These are phyloP conservation scores for Juglanconis oblonga DNA, from an alignment of 2,329 filamentous ascomycete genomes.

Conservation along the genomic window DNA sequence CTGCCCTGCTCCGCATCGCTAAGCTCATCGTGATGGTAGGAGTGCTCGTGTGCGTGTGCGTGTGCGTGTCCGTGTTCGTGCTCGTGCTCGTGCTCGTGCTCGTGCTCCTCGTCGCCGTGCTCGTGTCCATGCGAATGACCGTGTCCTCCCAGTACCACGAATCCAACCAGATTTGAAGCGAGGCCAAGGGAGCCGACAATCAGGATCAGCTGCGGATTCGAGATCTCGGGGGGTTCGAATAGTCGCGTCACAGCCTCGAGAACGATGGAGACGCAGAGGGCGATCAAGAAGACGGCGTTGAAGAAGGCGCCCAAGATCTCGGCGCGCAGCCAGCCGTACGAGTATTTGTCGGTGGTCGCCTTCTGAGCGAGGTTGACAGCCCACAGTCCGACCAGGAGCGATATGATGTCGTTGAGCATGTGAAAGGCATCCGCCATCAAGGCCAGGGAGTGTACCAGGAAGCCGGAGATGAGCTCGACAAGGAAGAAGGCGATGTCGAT, in stretches of 20 bases:
- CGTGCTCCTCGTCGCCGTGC: slow-evolving; percentile 52
- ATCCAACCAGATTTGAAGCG: slow-evolving; percentile 81
- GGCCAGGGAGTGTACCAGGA: slow-evolving; percentile 85
- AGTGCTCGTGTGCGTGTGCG: slow-evolving; percentile 35
- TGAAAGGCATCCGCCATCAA: slow-evolving; percentile 97
- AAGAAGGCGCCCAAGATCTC: slow-evolving; percentile 95
- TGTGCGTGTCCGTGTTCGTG: slow-evolving; percentile 42
- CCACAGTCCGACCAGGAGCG: slow-evolving; percentile 88
- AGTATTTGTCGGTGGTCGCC: slow-evolving; percentile 85
- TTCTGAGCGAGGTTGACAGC: slow-evolving; percentile 86
- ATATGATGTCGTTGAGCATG: slow-evolving; percentile 99
- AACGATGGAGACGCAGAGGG: slow-evolving; percentile 92
- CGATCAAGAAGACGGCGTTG: slow-evolving; percentile 96
- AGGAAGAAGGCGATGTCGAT: slow-evolving; percentile 91
- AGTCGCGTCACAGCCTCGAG: slow-evolving; percentile 92
- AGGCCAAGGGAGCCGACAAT: slow-evolving; percentile 86
- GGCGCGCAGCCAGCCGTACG: slow-evolving; percentile 95
- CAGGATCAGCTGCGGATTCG: slow-evolving; percentile 80
- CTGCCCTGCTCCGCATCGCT: slow-evolving; percentile 51
- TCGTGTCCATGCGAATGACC: slow-evolving; percentile 73
- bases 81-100: slow-evolving; percentile 46
- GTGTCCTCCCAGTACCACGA: slow-evolving; percentile 90
- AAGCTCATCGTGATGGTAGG: slow-evolving; percentile 31
- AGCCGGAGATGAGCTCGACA: slow-evolving; percentile 80
- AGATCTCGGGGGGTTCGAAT: slow-evolving; percentile 84